Evolutionary conservation across 148 eudicot species (phyloP), one percentile per base, ranked within the genome.

Genomic region (Rhododendron simsii): DNA sequence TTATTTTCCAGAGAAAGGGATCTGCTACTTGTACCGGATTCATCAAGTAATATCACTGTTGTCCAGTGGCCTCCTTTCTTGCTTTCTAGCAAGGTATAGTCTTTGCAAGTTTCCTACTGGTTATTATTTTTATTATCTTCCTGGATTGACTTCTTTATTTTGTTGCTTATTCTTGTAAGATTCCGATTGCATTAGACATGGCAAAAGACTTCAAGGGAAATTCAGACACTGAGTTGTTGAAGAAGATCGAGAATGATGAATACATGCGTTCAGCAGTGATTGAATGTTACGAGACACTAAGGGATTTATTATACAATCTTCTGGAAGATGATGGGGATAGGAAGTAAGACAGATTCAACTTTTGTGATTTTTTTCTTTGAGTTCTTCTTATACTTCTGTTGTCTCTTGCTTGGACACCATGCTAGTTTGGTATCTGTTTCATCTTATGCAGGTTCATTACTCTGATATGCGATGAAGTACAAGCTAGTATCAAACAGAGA

Each of bases 61-160:
- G 94, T 97, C 89, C 99, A 95, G 91, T 97, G 99, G 99, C 99
- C 99, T 88, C 99, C 99, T 88, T 97, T 97, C 89, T 93, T 97
- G 91, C 96, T 97, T 84, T 98, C 99, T 86, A 97, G 99, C 88
- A 97, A 95, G 99, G 99, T 97, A 83, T 77, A 87, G 37, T 26
- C 80, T 47, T 80, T 61, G 41, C 75, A 26, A 47, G 79, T 12
- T 78, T 67, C 39, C 30, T 45, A 48, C 47, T 85, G 80, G 73
- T n/a, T 48, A 57, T 83, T n/a, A 41, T 41, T 41, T 41, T 41
- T 41, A 75, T 63, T 73, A 73, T 44, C 86, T 84, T 53, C 79
- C 45, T 81, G 59, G 61, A 67, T 61, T 61, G 71, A 86, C 79
- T 80, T 85, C 35, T 44, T 84, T 78, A 21, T 83, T 48, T 63